A percentile compares a stretch with the other conserved stretches of the same genome.
These are phyloP conservation scores for Thelephora terrestris DNA, from an alignment of 1,284 basidiomycete genomes.

Conservation along the genomic window DNA sequence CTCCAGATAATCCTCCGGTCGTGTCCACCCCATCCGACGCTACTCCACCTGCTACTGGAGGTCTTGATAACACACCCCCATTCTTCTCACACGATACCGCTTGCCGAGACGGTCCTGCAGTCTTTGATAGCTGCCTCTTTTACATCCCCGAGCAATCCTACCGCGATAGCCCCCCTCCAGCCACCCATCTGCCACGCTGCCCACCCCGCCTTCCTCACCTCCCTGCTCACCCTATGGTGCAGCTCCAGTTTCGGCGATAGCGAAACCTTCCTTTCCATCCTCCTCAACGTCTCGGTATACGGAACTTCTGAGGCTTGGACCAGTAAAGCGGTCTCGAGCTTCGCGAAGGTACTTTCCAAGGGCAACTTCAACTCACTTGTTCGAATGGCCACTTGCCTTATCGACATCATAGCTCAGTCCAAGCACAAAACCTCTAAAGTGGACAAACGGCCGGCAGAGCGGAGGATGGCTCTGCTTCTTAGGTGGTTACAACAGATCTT, in stretches of 20 bases:
- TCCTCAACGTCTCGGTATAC: constrained; percentile 11
- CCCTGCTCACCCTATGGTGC: constrained; percentile 26
- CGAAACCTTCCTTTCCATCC: constrained; percentile 14
- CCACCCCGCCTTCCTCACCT: constrained; percentile 31
- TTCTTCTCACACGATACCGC: constrained; percentile 27
- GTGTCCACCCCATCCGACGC: constrained; percentile 35
- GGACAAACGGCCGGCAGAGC: not conserved
- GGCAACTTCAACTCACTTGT: constrained; percentile 19
- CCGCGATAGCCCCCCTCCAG: constrained; percentile 10
- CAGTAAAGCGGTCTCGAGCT: constrained; percentile 26
- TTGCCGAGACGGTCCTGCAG: constrained; percentile 34
- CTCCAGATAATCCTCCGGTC: constrained; percentile 33
- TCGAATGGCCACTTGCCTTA: constrained; percentile 7
- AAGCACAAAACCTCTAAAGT: not conserved
- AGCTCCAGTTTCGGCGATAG: constrained; percentile 11
- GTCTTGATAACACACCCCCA: constrained; percentile 22
- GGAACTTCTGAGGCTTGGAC: constrained; percentile 25
- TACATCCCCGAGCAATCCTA: constrained; percentile 16
- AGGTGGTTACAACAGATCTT: not conserved
- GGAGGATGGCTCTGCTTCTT: not conserved
- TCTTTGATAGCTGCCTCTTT: constrained; percentile 27
- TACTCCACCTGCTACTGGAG: constrained; percentile 38
- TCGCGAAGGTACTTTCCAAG: constrained; percentile 22
- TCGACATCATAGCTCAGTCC: not conserved
- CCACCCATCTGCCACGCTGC: constrained; percentile 30